Base-by-base conservation (phyloP, 768 basidiomycete species). In the Suillus subalutaceus region DNA sequence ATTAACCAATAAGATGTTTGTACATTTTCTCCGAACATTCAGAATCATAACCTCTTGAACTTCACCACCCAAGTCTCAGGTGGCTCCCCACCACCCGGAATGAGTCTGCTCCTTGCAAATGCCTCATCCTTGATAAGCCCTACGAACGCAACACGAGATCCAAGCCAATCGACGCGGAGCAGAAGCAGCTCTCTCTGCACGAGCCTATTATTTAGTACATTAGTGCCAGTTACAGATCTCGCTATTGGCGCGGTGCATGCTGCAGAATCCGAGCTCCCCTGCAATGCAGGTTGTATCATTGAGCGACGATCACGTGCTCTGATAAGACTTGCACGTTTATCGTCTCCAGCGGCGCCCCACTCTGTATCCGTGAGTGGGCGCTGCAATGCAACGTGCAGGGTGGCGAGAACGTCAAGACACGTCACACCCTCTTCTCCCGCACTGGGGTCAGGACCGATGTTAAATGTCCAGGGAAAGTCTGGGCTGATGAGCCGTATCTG, bases 111-210 rank as follows among this genome's bases (percentile, higher is more conserved):
- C 41, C 20, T 66, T 9, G 66, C 63, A 60, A 65, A 67, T 18
- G 13, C 48, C 5, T 65, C 56, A n/a, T 67, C 66, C 30, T 64
- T 57, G 4, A 57, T 32, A 38, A 67, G 64, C 13, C 66, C 66
- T 9, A 32, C 46, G 16, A 67, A 65, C 0, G 57, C 32, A 26
- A 56, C 44, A 43, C 56, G 32, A 30, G 57, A 58, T 6, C 66
- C 66, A 15, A 65, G 63, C 66, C 66, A 67, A 23, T 67, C 66
- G 3, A 67, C 57, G 16, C 62, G 65, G 32, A 66, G 65, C 18
- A 66, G 26, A 1, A 26, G 12, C 18, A 6, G 4, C 5, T 38
- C 30, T 26, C 37, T 18, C 13, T 16, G 41, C 40, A 12, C 10
- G 18, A 12, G 16, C 30, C 30, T 32, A 9, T n/a, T 3, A 8